Evolutionary conservation across 768 basidiomycete genomes (phyloP).

Genomic region (Boletus tomentosulus): DNA sequence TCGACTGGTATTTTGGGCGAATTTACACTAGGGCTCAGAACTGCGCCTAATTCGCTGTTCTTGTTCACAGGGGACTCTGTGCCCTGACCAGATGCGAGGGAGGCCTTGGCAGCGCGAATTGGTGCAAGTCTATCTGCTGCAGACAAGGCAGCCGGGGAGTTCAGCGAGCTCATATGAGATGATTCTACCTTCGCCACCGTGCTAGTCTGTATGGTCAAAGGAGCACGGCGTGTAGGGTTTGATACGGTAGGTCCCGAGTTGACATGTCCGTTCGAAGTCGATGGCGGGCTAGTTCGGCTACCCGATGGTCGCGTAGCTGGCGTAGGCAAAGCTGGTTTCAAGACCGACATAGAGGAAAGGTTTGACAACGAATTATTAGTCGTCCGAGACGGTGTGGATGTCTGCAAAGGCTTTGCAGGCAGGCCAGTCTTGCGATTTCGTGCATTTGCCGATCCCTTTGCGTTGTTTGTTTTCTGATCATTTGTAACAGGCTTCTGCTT

Average conservation of each 20-base stretch:
- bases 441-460: conserved; percentile 1
- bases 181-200: conserved; percentile 18
- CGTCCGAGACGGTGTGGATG: conserved; percentile 7
- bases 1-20: background rate
- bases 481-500: conserved; percentile 3
- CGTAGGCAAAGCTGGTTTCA: background rate
- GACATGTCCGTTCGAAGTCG: background rate
- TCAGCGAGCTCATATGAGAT: conserved; percentile 7
- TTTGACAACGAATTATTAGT: conserved; percentile 22
- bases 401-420: conserved; percentile 1
- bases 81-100: conserved; percentile 12
- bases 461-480: conserved; percentile 3
- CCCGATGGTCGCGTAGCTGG: background rate
- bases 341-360: background rate
- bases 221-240: background rate
- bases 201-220: conserved; percentile 11
- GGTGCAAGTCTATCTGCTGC: conserved; percentile 28
- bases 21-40: background rate
- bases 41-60: background rate
- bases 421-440: background rate
- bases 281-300: background rate
- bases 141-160: conserved; percentile 4
- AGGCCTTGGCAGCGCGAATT: conserved; percentile 31
- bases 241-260: background rate
- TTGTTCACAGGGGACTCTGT: conserved; percentile 9